phyloP scores from a whole-genome alignment of 805 yeast genomes.

The Candida yuanshanica region DNA sequence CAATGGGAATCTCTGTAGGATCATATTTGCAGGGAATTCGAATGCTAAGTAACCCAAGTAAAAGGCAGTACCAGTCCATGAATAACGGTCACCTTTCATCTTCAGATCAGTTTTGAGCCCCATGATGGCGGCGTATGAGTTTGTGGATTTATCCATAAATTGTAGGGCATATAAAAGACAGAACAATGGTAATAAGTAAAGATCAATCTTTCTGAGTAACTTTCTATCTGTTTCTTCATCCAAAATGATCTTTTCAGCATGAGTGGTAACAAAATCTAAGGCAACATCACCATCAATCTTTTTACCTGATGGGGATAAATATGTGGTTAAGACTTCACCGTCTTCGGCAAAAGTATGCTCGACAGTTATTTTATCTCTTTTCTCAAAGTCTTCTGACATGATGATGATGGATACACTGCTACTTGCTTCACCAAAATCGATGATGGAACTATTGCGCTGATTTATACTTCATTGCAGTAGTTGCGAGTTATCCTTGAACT shows the following conservation, averaged over 20 bases:
- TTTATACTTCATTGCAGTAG: no score
- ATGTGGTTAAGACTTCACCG: neutral
- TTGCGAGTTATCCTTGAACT: no score
- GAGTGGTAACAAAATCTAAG: neutral
- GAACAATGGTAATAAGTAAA: slow-evolving; percentile 28
- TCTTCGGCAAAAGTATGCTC: neutral
- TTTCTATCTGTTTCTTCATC: slow-evolving; percentile 4
- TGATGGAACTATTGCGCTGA: no score
- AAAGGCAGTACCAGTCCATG: slow-evolving; percentile 45
- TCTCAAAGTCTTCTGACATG: no score
- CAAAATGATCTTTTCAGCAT: slow-evolving; percentile 8
- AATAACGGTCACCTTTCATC: slow-evolving; percentile 36
- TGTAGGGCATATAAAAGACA: slow-evolving; percentile 29
- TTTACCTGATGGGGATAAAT: neutral
- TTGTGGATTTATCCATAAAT: slow-evolving; percentile 37
- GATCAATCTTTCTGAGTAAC: slow-evolving; percentile 31
- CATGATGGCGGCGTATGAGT: slow-evolving; percentile 38
- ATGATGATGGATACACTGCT: no score
- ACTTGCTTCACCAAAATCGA: no score
- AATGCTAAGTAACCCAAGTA: slow-evolving; percentile 49
- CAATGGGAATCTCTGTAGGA: slow-evolving; percentile 46
- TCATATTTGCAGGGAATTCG: slow-evolving; percentile 38
- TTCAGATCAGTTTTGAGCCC: slow-evolving; percentile 34
- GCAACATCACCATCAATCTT: slow-evolving; percentile 4
- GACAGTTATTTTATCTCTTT: neutral